These are phyloP conservation scores for Elongisporangium undulatum DNA, from an alignment of 352 stramenopile genomes.

Conservation along the genomic window DNA sequence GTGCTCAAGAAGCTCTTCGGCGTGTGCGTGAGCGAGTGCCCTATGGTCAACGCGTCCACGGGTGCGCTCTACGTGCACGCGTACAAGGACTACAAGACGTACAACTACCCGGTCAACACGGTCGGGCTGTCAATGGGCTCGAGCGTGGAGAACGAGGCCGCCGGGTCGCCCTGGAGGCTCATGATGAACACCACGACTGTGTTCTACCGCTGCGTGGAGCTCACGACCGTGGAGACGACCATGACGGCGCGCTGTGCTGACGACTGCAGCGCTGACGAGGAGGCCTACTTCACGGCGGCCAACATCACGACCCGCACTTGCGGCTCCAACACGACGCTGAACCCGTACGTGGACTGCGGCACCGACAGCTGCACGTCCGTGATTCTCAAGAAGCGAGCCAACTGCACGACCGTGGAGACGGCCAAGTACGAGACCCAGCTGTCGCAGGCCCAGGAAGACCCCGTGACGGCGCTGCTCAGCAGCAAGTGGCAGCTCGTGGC, in stretches of 20 bases:
- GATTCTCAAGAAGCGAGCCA: conserved; percentile 27
- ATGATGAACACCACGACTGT: conserved; percentile 59
- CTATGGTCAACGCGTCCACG: conserved; percentile 31
- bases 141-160: conserved; percentile 40
- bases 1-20: conserved; percentile 47
- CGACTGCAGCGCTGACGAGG: conserved; percentile 48
- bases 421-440: conserved; percentile 36
- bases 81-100: conserved; percentile 42
- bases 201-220: conserved; percentile 65
- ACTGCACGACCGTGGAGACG: conserved; percentile 53
- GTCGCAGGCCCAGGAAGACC: conserved; percentile 33
- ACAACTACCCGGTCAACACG: conserved; percentile 33
- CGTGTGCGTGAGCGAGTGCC: conserved; percentile 43
- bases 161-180: conserved; percentile 58
- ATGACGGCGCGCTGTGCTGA: conserved; percentile 52
- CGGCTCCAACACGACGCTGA: conserved; percentile 30
- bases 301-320: conserved; percentile 27
- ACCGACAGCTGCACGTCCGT: conserved; percentile 40
- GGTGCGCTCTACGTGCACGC: conserved; percentile 50
- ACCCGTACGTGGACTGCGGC: conserved; percentile 51
- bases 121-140: conserved; percentile 13
- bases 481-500: conserved; percentile 67
- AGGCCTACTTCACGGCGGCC: conserved; percentile 20
- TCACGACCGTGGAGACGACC: conserved; percentile 43
- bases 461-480: conserved; percentile 54